phyloP scores from a whole-genome alignment of 1,284 basidiomycete species.

The Tilletia setariae region DNA sequence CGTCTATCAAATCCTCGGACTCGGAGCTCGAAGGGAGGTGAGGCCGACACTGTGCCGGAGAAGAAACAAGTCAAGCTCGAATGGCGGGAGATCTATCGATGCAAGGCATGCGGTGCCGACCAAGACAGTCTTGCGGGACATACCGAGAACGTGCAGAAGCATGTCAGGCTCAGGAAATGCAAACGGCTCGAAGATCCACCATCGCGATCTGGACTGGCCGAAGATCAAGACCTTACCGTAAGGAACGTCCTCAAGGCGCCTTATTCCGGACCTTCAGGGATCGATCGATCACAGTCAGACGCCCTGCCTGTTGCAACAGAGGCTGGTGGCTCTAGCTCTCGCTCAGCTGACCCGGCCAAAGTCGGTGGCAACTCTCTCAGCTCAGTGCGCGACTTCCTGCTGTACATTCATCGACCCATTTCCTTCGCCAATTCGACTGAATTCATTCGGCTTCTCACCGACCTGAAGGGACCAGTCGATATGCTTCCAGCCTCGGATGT shows the following conservation, averaged over 20 bases:
- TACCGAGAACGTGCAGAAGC: slow-evolving; percentile 12
- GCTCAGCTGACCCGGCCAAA: background rate
- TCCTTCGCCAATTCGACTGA: background rate
- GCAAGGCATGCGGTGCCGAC: slow-evolving; percentile 8
- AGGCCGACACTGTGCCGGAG: background rate
- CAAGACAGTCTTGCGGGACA: slow-evolving; percentile 10
- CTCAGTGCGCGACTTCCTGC: slow-evolving; percentile 3
- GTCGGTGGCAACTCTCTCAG: background rate
- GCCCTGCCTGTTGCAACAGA: background rate
- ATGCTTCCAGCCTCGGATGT: background rate
- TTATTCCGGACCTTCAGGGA: background rate
- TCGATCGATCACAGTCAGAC: background rate
- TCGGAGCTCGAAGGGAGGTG: background rate
- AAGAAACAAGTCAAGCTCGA: background rate
- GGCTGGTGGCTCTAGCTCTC: background rate
- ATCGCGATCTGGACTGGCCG: background rate
- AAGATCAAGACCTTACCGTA: background rate
- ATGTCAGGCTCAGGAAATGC: slow-evolving; percentile 12
- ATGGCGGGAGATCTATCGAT: slow-evolving; percentile 10
- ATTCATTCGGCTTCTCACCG: background rate
- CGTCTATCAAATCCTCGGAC: slow-evolving; percentile 1
- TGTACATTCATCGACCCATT: background rate
- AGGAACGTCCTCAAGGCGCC: background rate
- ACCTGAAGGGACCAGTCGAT: background rate
- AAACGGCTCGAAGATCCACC: background rate